These are phyloP conservation scores for Nymphaea thermarum DNA, from an alignment of 164 flowering plant genomes.

Conservation along the genomic window DNA sequence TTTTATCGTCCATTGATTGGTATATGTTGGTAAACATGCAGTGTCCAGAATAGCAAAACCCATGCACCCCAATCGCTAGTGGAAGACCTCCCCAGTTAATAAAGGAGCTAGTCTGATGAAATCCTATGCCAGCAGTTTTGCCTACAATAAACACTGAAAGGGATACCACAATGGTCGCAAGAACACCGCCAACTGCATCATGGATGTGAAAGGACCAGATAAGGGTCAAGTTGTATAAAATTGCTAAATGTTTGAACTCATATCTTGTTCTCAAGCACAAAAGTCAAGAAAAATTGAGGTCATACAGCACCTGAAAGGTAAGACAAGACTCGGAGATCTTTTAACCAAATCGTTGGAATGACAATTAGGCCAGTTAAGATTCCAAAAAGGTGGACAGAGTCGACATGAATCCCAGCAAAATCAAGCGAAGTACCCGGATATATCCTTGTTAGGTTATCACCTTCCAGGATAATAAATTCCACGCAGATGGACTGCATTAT, in stretches of 20 bases:
- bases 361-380: slow-evolving; percentile 54
- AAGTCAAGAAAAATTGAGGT: not conserved
- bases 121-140: slow-evolving; percentile 45
- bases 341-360: slow-evolving; percentile 81
- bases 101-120: slow-evolving; percentile 40
- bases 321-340: slow-evolving; percentile 66
- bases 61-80: slow-evolving; percentile 78
- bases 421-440: slow-evolving; percentile 63
- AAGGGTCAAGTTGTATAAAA: too few relatives aligned
- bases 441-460: slow-evolving; percentile 73
- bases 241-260: not conserved
- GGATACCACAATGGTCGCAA: slow-evolving; percentile 56
- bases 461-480: slow-evolving; percentile 87
- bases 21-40: slow-evolving; percentile 87
- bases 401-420: slow-evolving; percentile 45
- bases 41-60: slow-evolving; percentile 85
- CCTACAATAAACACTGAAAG: slow-evolving; percentile 49
- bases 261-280: not conserved
- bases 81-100: slow-evolving; percentile 74
- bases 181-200: slow-evolving; percentile 88
- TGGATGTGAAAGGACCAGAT: slow-evolving; percentile 19
- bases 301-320: slow-evolving; percentile 63
- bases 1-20: slow-evolving; percentile 82
- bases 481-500: slow-evolving; percentile 68
- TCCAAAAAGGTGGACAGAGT: slow-evolving; percentile 63